phyloP scores from a whole-genome alignment of 495 filamentous ascomycete genomes.

The Podospora fimiseda region DNA sequence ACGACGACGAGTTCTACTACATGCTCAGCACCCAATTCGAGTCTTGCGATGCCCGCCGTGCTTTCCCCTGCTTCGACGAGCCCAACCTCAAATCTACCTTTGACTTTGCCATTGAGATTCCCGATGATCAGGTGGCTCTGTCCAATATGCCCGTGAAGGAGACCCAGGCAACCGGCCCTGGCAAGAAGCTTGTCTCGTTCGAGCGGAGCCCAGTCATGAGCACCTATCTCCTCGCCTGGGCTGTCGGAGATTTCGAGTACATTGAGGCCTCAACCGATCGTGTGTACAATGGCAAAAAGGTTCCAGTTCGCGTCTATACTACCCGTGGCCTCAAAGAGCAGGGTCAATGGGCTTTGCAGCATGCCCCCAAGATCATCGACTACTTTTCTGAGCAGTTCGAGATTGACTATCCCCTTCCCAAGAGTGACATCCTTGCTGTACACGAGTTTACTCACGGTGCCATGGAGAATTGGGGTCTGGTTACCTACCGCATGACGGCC shows the following conservation, averaged over 20 bases:
- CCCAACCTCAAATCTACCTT: conserved; percentile 95
- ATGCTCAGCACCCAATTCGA: conserved; percentile 98
- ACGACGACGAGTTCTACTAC: conserved; percentile 72
- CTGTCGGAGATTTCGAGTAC: conserved; percentile 93
- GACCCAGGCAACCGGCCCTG: conserved; percentile 51
- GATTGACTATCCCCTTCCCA: conserved; percentile 92
- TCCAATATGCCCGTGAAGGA: conserved; percentile 90
- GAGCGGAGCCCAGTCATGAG: conserved; percentile 89
- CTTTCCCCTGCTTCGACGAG: conserved; percentile 97
- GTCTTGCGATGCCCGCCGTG: conserved; percentile 85
- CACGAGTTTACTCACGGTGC: conserved; percentile 73
- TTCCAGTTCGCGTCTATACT: conserved; percentile 94
- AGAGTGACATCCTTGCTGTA: conserved; percentile 89
- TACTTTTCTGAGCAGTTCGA: conserved; percentile 92
- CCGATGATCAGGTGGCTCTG: conserved; percentile 76
- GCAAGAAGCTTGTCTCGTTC: conserved; percentile 74
- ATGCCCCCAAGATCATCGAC: conserved; percentile 83
- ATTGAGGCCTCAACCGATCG: conserved; percentile 82
- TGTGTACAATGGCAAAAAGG: conserved; percentile 77
- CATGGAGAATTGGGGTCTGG: conserved; percentile 87
- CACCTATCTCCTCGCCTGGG: conserved; percentile 96
- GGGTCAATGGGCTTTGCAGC: conserved; percentile 76
- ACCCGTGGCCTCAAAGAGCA: conserved; percentile 86
- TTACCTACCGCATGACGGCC: conserved; percentile 91
- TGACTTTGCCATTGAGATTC: conserved; percentile 85